Evolutionary conservation across 352 stramenopile species (phyloP), one percentile per base, ranked within the genome.

Genomic region (Pythium grandisporangium): DNA sequence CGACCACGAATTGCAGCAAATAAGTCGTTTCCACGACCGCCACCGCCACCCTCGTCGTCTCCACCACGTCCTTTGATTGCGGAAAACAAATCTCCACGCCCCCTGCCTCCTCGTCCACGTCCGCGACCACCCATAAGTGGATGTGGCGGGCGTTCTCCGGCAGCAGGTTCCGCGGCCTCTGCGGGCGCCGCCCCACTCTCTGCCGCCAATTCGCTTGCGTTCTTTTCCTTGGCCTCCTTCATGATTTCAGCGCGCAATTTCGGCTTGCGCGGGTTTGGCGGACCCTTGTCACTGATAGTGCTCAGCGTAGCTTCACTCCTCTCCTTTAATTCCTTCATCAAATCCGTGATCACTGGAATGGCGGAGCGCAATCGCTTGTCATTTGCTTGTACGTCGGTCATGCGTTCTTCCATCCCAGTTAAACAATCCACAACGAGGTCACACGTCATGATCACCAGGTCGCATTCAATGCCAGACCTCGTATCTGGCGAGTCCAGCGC

Each of bases 201-300:
- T n/a, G n/a, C n/a, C 29, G 63, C 48, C 37, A 40, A 45, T 29
- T 77, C 75, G 35, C 58, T 59, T n/a, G 64, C 72, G 42, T 89
- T 85, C 55, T 89, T 86, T 32, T 93, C 80, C 63, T 93, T 93
- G 3, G 77, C 74, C 40, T 93, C 77, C 55, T 93, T 93, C 51
- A 89, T 55, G 36, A 93, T 79, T 14, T 91, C 75, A 2, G 50
- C 60, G 33, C 80, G 64, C 8, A 62, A 73, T 58, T 91, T 91
- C 21, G 85, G 36, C 36, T 72, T 69, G 41, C 80, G 80, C 5
- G 44, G 67, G 10, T 63, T 42, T 5, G 70, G 40, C 5, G 70
- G 70, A 13, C 66, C 62, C 66, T 91, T 86, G 24, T 87, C 78
- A 43, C 78, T 81, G 17, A 93, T 37, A 10, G 63, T 66, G 16